Conservation (phyloP, 2,329 filamentous ascomycete genomes). For the Corniculantispora saksenae region DNA sequence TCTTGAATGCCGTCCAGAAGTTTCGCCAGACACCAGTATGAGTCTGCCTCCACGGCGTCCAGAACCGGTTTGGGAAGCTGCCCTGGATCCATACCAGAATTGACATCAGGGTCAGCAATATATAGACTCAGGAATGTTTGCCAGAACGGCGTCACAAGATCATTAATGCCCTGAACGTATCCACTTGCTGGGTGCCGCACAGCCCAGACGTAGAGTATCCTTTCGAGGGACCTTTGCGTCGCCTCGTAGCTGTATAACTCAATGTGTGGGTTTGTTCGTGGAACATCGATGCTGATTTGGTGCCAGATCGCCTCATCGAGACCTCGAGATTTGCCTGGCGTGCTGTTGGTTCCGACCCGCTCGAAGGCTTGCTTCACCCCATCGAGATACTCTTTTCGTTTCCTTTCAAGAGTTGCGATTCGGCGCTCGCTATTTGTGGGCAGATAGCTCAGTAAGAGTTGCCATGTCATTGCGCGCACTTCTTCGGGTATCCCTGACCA, state of each 20-base stretch:
- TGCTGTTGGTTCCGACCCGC: constrained; percentile 53
- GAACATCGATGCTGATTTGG: constrained; percentile 98
- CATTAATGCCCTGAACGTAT: constrained; percentile 98
- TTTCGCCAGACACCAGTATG: constrained; percentile 98
- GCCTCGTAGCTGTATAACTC: constrained; percentile 95
- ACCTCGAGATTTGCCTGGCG: constrained; percentile 57
- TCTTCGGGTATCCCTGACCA: constrained; percentile 96
- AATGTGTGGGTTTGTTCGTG: constrained; percentile 92
- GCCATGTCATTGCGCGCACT: constrained; percentile 98
- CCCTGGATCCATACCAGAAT: constrained; percentile 93
- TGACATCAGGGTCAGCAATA: constrained; percentile 90
- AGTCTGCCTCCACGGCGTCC: constrained; percentile 95
- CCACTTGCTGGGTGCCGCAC: constrained; percentile 96
- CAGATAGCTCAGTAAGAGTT: constrained; percentile 89
- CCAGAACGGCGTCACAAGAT: constrained; percentile 96
- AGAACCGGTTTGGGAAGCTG: constrained; percentile 87
- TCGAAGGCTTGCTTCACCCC: constrained; percentile 77
- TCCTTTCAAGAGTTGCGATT: constrained; percentile 85
- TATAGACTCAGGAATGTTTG: constrained; percentile 95
- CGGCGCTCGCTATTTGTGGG: constrained; percentile 95
- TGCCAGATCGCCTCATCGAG: constrained; percentile 98
- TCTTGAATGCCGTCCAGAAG: constrained; percentile 98
- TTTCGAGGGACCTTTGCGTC: constrained; percentile 89
- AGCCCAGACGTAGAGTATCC: constrained; percentile 96
- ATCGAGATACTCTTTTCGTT: constrained; percentile 94